A percentile compares a stretch with the other conserved stretches of the same genome.
phyloP scores from a whole-genome alignment of 2,329 filamentous ascomycete genomes.

The Epichloe typhina region DNA sequence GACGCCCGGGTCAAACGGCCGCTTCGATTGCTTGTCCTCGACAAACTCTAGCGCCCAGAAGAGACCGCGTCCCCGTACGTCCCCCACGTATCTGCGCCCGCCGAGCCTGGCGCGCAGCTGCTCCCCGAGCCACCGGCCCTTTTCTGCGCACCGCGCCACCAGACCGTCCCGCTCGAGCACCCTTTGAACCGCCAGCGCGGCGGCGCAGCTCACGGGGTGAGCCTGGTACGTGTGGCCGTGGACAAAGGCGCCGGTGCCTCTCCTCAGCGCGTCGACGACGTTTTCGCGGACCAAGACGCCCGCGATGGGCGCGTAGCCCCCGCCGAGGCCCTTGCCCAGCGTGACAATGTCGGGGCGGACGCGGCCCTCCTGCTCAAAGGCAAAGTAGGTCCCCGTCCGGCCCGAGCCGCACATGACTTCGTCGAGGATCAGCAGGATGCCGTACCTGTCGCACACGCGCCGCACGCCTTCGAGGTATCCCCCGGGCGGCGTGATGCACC shows the following conservation, averaged over 20 bases:
- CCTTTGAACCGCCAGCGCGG: constrained; percentile 16
- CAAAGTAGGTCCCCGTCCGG: constrained; percentile 46
- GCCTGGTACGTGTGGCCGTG: constrained; percentile 17
- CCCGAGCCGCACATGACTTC: constrained; percentile 60
- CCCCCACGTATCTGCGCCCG: constrained; percentile 34
- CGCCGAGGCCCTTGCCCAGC: constrained; percentile 47
- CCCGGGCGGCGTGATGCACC: constrained; percentile 33
- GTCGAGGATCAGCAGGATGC: constrained; percentile 40
- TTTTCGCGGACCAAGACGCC: background rate
- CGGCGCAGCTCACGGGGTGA: constrained; percentile 13
- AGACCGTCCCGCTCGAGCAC: constrained; percentile 45
- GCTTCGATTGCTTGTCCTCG: no score
- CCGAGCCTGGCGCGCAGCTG: constrained; percentile 30
- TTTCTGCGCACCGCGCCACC: constrained; percentile 40
- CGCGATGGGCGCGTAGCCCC: constrained; percentile 39
- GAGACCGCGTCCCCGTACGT: constrained; percentile 44
- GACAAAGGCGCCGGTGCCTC: constrained; percentile 5
- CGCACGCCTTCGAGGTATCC: constrained; percentile 43
- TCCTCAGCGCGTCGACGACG: constrained; percentile 3
- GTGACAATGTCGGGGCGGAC: constrained; percentile 49
- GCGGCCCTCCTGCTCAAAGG: constrained; percentile 44
- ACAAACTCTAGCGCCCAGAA: no score
- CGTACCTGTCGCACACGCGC: constrained; percentile 39
- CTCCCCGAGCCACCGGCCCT: constrained; percentile 36
- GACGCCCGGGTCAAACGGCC: no score